phyloP scores from a whole-genome alignment of 2,329 filamentous ascomycete genomes.

The Monosporascus sp. region DNA sequence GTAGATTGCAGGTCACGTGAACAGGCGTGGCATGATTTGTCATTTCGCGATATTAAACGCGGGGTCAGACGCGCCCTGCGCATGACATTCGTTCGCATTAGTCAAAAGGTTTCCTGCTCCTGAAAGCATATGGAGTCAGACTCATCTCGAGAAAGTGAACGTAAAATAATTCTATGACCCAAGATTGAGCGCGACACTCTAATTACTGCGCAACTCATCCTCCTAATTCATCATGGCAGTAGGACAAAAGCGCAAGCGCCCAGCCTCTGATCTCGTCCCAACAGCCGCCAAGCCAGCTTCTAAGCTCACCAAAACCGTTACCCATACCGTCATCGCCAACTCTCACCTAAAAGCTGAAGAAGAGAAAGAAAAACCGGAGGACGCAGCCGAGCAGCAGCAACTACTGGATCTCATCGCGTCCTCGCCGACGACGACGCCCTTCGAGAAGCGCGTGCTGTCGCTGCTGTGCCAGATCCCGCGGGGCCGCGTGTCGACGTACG shows the following conservation, averaged over 20 bases:
- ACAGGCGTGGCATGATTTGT: constrained; percentile 9
- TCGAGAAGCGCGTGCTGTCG: constrained; percentile 62
- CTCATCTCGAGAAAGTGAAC: background rate
- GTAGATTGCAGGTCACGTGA: constrained; percentile 9
- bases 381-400: background rate
- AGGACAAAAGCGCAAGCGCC: constrained; percentile 22
- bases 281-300: background rate
- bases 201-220: background rate
- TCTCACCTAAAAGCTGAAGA: background rate
- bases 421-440: constrained; percentile 42
- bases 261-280: background rate
- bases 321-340: background rate
- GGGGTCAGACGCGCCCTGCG: constrained; percentile 15
- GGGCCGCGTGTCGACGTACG: constrained; percentile 75
- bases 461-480: constrained; percentile 71
- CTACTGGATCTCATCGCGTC: constrained; percentile 42
- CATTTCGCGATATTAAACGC: constrained; percentile 3
- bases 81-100: constrained; percentile 8
- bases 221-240: constrained; percentile 13
- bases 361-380: background rate
- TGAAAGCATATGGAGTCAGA: background rate
- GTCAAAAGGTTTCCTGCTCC: background rate
- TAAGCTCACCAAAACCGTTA: background rate
- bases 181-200: too few relatives aligned
- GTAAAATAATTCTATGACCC: too few relatives aligned